Evolutionary conservation across 148 eudicot genomes (phyloP).

Genomic region (Mesembryanthemum crystallinum): DNA sequence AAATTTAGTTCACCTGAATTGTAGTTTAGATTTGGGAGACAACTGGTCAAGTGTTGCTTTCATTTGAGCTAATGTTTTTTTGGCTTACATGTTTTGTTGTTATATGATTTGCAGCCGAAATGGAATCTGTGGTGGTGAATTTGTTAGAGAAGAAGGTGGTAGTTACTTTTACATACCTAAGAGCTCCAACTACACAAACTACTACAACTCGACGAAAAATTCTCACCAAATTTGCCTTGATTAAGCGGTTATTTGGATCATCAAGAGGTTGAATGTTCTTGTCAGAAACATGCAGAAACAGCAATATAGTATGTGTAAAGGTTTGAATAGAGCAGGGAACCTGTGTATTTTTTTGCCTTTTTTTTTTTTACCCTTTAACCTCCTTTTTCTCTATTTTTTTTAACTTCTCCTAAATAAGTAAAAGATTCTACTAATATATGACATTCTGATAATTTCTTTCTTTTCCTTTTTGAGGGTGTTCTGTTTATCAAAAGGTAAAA

Average conservation of each 20-base stretch:
- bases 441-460: too few relatives aligned
- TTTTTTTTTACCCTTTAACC: not conserved
- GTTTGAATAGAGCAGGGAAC: conserved; percentile 11
- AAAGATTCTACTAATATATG: not conserved
- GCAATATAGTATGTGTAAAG: not conserved
- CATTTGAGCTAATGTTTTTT: too few relatives aligned
- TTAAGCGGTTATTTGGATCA: conserved; percentile 40
- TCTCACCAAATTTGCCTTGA: conserved; percentile 27
- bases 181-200: conserved; percentile 18
- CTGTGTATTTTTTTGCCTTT: conserved; percentile 1
- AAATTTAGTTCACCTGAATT: too few relatives aligned
- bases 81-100: not conserved
- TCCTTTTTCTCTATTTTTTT: not conserved
- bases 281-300: not conserved
- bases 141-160: conserved; percentile 60
- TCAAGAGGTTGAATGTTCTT: conserved; percentile 16
- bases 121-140: conserved; percentile 50
- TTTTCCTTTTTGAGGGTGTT: not conserved
- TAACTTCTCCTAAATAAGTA: not conserved
- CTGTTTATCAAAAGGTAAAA: not conserved
- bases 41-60: too few relatives aligned
- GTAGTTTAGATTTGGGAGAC: too few relatives aligned
- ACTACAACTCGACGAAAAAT: conserved; percentile 10
- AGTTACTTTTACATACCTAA: conserved; percentile 39
- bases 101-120: conserved; percentile 41